Evolutionary conservation across 805 yeast genomes (phyloP).

Genomic region (Scheffersomyces ergatensis): DNA sequence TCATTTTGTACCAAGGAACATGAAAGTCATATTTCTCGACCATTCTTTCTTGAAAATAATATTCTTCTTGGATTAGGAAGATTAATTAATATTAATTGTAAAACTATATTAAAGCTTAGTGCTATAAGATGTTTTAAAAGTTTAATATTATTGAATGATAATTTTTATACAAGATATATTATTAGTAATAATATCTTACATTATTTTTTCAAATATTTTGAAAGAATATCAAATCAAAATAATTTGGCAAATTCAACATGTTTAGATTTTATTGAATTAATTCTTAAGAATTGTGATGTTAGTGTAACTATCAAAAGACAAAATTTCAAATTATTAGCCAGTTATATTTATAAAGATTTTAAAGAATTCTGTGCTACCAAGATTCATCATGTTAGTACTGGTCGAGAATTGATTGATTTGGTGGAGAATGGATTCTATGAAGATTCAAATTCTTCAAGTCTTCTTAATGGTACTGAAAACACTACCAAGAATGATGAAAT

Average conservation of each 20-base stretch:
- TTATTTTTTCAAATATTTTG: conserved; percentile 48
- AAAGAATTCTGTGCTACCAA: conserved; percentile 16
- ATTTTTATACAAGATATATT: conserved; percentile 54
- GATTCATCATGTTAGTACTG: conserved; percentile 28
- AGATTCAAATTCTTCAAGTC: background rate
- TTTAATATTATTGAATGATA: conserved; percentile 61
- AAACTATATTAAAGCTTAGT: conserved; percentile 58
- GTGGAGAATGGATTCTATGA: conserved; percentile 17
- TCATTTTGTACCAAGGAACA: conserved; percentile 68
- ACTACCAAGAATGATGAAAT: conserved; percentile 17
- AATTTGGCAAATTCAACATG: conserved; percentile 75
- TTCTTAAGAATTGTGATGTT: conserved; percentile 22
- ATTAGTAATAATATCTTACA: conserved; percentile 52
- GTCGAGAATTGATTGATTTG: conserved; percentile 20
- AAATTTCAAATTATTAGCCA: conserved; percentile 27
- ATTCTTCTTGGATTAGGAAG: conserved; percentile 55
- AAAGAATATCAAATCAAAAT: conserved; percentile 47
- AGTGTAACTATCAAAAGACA: conserved; percentile 10
- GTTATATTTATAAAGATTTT: conserved; percentile 28
- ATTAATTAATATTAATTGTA: conserved; percentile 41
- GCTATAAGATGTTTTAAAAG: conserved; percentile 68
- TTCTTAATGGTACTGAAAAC: conserved; percentile 1
- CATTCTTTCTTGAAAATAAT: conserved; percentile 60
- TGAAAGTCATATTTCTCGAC: conserved; percentile 52
- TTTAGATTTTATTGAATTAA: conserved; percentile 60